phyloP scores from a whole-genome alignment of 192 early-diverging fungal genomes.

The Pilaira anomala region DNA sequence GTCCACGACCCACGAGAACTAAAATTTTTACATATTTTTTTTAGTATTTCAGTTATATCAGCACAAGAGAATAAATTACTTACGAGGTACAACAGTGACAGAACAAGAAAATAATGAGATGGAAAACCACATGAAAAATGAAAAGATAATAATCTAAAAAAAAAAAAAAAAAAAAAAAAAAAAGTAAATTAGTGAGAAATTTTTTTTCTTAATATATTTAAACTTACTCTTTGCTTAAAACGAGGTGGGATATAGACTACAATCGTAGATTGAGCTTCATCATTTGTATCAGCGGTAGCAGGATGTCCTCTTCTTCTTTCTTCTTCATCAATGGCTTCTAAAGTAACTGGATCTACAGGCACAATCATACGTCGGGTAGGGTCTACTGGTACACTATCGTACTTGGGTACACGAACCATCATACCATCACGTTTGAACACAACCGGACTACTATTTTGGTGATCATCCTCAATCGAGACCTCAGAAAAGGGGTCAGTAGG shows the following conservation, averaged over 20 bases:
- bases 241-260: conserved; percentile 81
- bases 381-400: conserved; percentile 80
- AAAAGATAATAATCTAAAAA: conserved; percentile 41
- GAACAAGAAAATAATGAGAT: conserved; percentile 48
- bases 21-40: too few species aligned
- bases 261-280: conserved; percentile 63
- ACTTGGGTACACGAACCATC: conserved; percentile 79
- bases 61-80: conserved; percentile 23
- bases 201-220: too few species aligned
- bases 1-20: conserved; percentile 59
- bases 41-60: neutral
- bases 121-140: conserved; percentile 55
- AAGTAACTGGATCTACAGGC: conserved; percentile 57
- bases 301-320: conserved; percentile 64
- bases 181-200: neutral
- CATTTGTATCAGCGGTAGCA: conserved; percentile 41
- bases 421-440: conserved; percentile 61
- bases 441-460: conserved; percentile 46
- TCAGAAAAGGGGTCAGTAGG: conserved; percentile 49
- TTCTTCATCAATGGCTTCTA: conserved; percentile 50
- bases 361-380: conserved; percentile 79
- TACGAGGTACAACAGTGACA: conserved; percentile 44
- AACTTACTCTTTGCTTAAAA: conserved; percentile 56
- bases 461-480: conserved; percentile 42
- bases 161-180: neutral